These are phyloP conservation scores for Coleophoma crateriformis DNA, from an alignment of 2,329 filamentous ascomycete genomes.

Conservation along the genomic window DNA sequence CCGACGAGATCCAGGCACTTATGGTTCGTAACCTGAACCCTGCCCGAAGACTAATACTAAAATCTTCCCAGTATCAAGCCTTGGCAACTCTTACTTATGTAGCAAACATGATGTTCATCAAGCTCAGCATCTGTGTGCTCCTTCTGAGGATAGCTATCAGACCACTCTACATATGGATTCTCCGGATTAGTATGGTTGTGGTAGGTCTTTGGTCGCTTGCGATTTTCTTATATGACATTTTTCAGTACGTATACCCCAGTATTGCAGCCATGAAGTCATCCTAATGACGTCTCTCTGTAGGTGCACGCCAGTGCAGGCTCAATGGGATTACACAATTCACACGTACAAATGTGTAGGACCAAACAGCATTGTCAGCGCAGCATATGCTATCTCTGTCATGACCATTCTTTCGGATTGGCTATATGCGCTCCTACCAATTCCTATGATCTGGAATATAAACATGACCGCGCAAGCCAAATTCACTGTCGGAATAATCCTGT, in stretches of 20 bases:
- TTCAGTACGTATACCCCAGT: slow-evolving; percentile 2
- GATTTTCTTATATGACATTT: slow-evolving; percentile 31
- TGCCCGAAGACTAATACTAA: not conserved
- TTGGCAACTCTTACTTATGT: slow-evolving; percentile 12
- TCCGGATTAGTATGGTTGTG: slow-evolving; percentile 38
- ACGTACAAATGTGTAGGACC: slow-evolving; percentile 7
- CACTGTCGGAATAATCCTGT: slow-evolving; percentile 21
- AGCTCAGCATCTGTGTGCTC: slow-evolving; percentile 31
- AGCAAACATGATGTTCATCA: slow-evolving; percentile 13
- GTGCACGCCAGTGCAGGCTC: slow-evolving; percentile 28
- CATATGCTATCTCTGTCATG: slow-evolving; percentile 35
- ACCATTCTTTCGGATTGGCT: slow-evolving; percentile 41
- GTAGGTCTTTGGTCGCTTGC: slow-evolving; percentile 43
- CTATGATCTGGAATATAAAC: slow-evolving; percentile 34
- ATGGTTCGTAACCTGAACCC: slow-evolving; percentile 5
- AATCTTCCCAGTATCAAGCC: slow-evolving; percentile 37
- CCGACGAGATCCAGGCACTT: slow-evolving; percentile 6
- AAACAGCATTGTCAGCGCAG: slow-evolving; percentile 3
- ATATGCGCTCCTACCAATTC: slow-evolving; percentile 35
- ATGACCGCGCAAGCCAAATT: slow-evolving; percentile 34
- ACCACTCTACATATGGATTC: slow-evolving; percentile 40
- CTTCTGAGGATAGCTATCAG: slow-evolving; percentile 42
- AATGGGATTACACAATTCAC: slow-evolving; percentile 38
- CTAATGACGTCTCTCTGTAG: no score
- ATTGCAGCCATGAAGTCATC: no score